Conservation (phyloP, 2,329 filamentous ascomycete species). For the Ophidiomyces ophidiicola region DNA sequence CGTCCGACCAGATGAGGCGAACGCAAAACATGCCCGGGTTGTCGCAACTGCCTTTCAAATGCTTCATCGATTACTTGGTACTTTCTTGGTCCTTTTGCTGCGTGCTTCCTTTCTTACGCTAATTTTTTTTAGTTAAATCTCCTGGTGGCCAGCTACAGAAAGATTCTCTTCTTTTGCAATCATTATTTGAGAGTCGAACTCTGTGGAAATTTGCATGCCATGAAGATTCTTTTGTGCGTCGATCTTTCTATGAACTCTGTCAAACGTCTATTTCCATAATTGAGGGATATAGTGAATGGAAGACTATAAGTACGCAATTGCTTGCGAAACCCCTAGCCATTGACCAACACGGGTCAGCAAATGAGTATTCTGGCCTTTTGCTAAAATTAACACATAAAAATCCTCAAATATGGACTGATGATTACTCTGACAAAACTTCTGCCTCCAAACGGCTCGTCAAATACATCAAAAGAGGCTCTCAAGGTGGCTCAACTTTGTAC, state of each 20-base stretch:
- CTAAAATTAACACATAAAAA: conserved; percentile 51
- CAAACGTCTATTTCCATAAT: conserved; percentile 40
- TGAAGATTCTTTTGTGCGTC: conserved; percentile 46
- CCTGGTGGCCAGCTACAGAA: conserved; percentile 45
- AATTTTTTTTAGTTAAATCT: conserved; percentile 22
- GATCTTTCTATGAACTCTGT: conserved; percentile 46
- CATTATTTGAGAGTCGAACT: conserved; percentile 51
- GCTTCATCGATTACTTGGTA: conserved; percentile 41
- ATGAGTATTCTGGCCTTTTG: conserved; percentile 57
- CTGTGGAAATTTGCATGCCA: conserved; percentile 49
- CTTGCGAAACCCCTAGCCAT: conserved; percentile 61
- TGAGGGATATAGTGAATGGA: conserved; percentile 45
- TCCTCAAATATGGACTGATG: conserved; percentile 61
- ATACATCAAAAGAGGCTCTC: conserved; percentile 73
- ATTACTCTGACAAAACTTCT: conserved; percentile 47
- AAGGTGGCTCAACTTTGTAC: conserved; percentile 57
- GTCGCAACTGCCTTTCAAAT: conserved; percentile 47
- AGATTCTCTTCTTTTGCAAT: conserved; percentile 50
- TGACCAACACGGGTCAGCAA: conserved; percentile 60
- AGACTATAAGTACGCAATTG: conserved; percentile 54
- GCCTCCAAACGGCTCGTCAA: conserved; percentile 49
- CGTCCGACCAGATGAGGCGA: conserved; percentile 70
- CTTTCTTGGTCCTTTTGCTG: neutral
- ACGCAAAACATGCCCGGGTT: conserved; percentile 74
- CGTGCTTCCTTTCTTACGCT: conserved; percentile 5